A percentile compares a stretch with the other conserved stretches of the same genome.
Evolutionary conservation across 2,329 filamentous ascomycete genomes (phyloP).

Genomic region (Neophaeococcomyces aloes): DNA sequence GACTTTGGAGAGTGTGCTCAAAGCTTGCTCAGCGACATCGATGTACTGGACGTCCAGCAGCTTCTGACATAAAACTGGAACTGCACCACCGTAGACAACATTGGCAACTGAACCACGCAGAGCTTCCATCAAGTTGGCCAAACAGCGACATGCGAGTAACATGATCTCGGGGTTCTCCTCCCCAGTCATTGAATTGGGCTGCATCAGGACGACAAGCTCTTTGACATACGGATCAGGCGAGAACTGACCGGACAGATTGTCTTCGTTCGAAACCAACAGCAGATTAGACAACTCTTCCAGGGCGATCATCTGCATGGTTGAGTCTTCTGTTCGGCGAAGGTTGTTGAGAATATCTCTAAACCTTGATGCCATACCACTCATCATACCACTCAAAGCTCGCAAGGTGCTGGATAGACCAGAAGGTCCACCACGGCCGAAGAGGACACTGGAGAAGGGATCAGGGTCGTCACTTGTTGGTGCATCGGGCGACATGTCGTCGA

Average conservation of each 20-base stretch:
- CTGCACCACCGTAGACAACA: constrained; percentile 93
- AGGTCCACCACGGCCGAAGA: constrained; percentile 56
- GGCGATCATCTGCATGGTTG: constrained; percentile 79
- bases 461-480: constrained; percentile 47
- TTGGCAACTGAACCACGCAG: constrained; percentile 85
- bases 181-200: constrained; percentile 64
- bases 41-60: constrained; percentile 94
- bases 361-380: constrained; percentile 70
- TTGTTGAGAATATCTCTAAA: constrained; percentile 67
- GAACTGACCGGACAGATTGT: constrained; percentile 90
- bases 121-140: constrained; percentile 97
- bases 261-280: constrained; percentile 87
- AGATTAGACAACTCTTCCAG: constrained; percentile 89
- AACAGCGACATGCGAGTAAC: constrained; percentile 87
- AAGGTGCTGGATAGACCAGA: constrained; percentile 68
- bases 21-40: constrained; percentile 88
- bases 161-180: constrained; percentile 95
- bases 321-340: constrained; percentile 72
- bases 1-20: constrained; percentile 95
- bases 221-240: constrained; percentile 91
- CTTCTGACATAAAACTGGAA: constrained; percentile 89
- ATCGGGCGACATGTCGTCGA: constrained; percentile 25
- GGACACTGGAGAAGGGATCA: constrained; percentile 49
- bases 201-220: constrained; percentile 85
- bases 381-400: constrained; percentile 80